Base-by-base conservation (phyloP, 495 filamentous ascomycete species). In the Penicillium verhagenii region DNA sequence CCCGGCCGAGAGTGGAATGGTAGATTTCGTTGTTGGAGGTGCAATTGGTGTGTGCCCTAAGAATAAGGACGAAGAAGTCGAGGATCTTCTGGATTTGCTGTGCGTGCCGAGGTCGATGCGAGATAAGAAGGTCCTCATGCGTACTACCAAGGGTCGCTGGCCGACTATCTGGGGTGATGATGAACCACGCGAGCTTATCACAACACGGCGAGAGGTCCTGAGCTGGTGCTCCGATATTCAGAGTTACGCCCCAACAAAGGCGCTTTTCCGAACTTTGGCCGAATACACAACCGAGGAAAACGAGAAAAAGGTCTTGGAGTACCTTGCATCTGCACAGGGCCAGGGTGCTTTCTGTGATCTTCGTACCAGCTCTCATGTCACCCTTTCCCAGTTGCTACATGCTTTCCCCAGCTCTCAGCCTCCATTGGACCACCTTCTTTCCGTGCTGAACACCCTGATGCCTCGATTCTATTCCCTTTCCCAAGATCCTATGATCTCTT, bases 121-220 rank as follows among this genome's bases (percentile, higher is more conserved):
- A 37, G 90, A 96, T 64, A 92, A 88, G 71, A 86, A 86, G 14
- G 79, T 96, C 20, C 72, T 85, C 13, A 72, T 97, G 35, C 82
- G 84, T 60, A 98, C 94, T 2, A 82, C 77, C 20, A 80, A 78
- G 29, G 95, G 95, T 14, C 79, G 94, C 8, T 98, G 94, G 94
- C 94, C 94, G 2, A 97, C 94, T 9, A 94, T 98, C 42, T 98
- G 95, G 94, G 93, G 92, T 19, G 88, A 94, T n/a, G 92, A 97
- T 25, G 64, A 89, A 63, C 69, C 93, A 1, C 80, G 95, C 37
- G 85, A 92, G 59, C 71, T 98, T 19, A 79, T 89, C 45, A 96
- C 93, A 1, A 97, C 93, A 1, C 84, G 94, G 13, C 79, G 94
- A 9, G 94, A 96, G 68, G 77, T 98, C 16, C 76, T 98, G 23